Evolutionary conservation across 768 basidiomycete genomes (phyloP), one percentile per base, ranked within the genome.

Genomic region (Lactifluus pinguis): DNA sequence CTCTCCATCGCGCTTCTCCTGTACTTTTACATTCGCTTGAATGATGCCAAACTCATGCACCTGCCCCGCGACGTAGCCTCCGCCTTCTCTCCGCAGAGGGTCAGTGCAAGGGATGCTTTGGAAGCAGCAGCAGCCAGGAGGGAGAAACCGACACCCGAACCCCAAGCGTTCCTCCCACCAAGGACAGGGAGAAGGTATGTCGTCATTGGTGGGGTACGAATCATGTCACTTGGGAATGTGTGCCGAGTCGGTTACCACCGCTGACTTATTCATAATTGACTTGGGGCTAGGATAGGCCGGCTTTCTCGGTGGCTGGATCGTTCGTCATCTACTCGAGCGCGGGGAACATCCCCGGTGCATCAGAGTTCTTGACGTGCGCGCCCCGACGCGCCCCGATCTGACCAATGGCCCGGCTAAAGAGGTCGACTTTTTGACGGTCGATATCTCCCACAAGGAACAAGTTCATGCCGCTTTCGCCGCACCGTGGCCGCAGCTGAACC

Each of bases 251-350:
- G 25, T 25, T 25, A 2, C 41, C 5, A 4, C 39, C 21, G 11
- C 48, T 49, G 2, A 30, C 14, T 34, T 19, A 11, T 29, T 50
- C 38, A 38, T 13, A 38, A 38, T 13, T 17, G 13, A 49, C 15
- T 25, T 25, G 25, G 25, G 25, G 25, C 25, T 2, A 17, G 8
- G 9, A 21, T 13, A 89, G 87, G 81, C 83, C 4, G 88, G 88
- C 0, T 89, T 89, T 61, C 71, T 89, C 3, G 88, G 88, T 13
- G 85, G 86, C 7, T 91, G 89, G 89, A 83, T 91, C 41, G 83
- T 85, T 4, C 74, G 82, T 0, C 82, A 87, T 48, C 74, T 91
- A 2, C 60, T 90, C 4, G 76, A 83, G 54, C 81, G 89, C 2
- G 89, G 89, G 1, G 89, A 91, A 70, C 78, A 87, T 62, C 83